Evolutionary conservation across 2,329 filamentous ascomycete genomes (phyloP).

Genomic region (Dothiorella sarmentorum): DNA sequence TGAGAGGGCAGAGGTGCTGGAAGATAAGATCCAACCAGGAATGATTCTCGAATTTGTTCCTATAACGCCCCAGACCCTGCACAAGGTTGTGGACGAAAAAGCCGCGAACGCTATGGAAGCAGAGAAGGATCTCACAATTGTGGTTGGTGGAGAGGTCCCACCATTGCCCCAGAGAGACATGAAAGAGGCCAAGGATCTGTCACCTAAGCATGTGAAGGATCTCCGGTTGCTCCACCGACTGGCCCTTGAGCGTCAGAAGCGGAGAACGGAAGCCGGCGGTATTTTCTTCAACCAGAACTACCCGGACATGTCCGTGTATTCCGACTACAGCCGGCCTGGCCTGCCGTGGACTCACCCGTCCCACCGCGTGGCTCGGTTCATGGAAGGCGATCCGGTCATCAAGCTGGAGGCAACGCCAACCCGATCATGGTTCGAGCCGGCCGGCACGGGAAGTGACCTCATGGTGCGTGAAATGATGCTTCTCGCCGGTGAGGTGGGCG

Average conservation of each 20-base stretch:
- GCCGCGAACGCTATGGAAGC: not conserved
- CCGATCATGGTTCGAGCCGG: slow-evolving; percentile 25
- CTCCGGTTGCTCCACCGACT: slow-evolving; percentile 36
- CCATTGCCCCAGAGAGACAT: not conserved
- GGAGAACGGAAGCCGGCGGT: slow-evolving; percentile 38
- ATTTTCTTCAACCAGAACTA: slow-evolving; percentile 32
- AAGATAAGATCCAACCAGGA: slow-evolving; percentile 53
- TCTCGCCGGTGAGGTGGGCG: slow-evolving; percentile 51
- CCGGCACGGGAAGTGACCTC: slow-evolving; percentile 21
- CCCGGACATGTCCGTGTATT: slow-evolving; percentile 36
- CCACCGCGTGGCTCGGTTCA: slow-evolving; percentile 33
- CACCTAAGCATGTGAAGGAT: slow-evolving; percentile 27
- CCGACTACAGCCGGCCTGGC: slow-evolving; percentile 29
- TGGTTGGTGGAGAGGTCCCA: slow-evolving; percentile 33
- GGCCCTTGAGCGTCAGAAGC: slow-evolving; percentile 30
- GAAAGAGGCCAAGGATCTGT: not conserved
- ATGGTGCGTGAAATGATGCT: slow-evolving; percentile 50
- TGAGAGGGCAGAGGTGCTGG: slow-evolving; percentile 49
- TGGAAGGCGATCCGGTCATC: slow-evolving; percentile 46
- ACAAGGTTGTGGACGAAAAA: slow-evolving; percentile 35
- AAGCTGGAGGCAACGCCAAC: slow-evolving; percentile 25
- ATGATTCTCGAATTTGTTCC: slow-evolving; percentile 53
- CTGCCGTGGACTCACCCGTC: slow-evolving; percentile 42
- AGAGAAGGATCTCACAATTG: slow-evolving; percentile 24
- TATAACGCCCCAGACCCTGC: slow-evolving; percentile 46